Base-by-base conservation (phyloP, 257 asterid genomes). In the Perilla frutescens region DNA sequence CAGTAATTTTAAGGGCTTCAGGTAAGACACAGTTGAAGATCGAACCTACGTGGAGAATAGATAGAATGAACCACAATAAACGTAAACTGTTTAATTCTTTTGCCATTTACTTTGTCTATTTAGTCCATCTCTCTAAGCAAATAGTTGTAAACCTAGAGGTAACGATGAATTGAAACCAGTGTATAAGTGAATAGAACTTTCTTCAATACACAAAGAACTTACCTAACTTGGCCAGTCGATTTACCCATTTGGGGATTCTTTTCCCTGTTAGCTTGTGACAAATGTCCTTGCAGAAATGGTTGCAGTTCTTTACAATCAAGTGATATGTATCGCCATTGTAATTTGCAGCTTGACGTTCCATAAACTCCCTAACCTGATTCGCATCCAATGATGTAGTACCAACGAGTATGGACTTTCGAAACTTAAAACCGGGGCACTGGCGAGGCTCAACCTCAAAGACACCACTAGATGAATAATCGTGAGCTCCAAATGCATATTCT, bases 401-500 rank as follows among this genome's bases (percentile, higher is more conserved):
- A 10, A 93, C 58, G 76, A 82, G 84, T 81, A 93, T 85, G 14
- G 98, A 89, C 83, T 87, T 93, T 72, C 96, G 83, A 77, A 91
- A 93, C 87, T 83, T 89, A 79, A 91, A 93, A 36, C 97, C 97
- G 0, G 98, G 98, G 82, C 98, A 93, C 50, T 88, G 94, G 12
- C 93, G 89, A 5, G 97, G 98, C 75, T 91, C 98, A 63, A 93
- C 96, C 84, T 93, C 97, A 72, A 93, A 93, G 57, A 93, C 96
- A 44, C 98, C 98, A 68, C 98, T 93, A 15, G 91, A 85, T 40
- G 97, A 80, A 72, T 83, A 89, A 60, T 91, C 97, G 29, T 89
- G 97, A 62, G 97, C 98, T 68, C 98, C 98, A 80, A 88, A 91
- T 57, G 97, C 98, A 57, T 93, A 93, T 75, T 93, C 98, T 43